A percentile compares a stretch with the other conserved stretches of the same genome.
Evolutionary conservation across 169 alveolate species (phyloP).

Genomic region (Plasmodium inui): DNA sequence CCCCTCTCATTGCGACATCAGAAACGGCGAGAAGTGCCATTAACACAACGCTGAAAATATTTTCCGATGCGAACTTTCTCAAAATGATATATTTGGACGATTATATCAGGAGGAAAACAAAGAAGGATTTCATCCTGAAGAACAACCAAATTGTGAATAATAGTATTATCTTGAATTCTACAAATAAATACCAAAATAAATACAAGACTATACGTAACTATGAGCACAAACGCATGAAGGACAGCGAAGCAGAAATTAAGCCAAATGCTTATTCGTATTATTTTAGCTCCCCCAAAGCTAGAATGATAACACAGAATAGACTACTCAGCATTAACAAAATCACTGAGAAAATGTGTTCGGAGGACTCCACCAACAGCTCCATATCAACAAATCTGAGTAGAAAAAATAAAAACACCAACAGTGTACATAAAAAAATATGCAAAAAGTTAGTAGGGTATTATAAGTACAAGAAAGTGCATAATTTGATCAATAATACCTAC

Average conservation of each 20-base stretch:
- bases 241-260: constrained; percentile 14
- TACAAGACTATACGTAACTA: neutral
- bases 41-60: constrained; percentile 52
- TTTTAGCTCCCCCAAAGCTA: constrained; percentile 27
- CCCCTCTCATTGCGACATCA: constrained; percentile 70
- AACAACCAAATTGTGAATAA: constrained; percentile 18
- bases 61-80: constrained; percentile 41
- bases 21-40: constrained; percentile 58
- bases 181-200: constrained; percentile 7
- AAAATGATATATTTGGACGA: constrained; percentile 19
- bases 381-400: neutral
- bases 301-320: constrained; percentile 28
- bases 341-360: constrained; percentile 3
- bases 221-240: neutral
- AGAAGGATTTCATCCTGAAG: constrained; percentile 7
- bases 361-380: constrained; percentile 57
- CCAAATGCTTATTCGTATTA: constrained; percentile 47
- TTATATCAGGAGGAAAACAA: constrained; percentile 22
- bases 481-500: constrained; percentile 54
- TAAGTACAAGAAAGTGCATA: constrained; percentile 55
- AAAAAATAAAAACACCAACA: neutral
- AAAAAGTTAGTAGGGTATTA: constrained; percentile 58
- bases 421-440: constrained; percentile 33
- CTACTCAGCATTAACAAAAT: constrained; percentile 22
- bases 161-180: neutral